Evolutionary conservation across 768 basidiomycete genomes (phyloP).

Genomic region (Pisolithus orientalis): DNA sequence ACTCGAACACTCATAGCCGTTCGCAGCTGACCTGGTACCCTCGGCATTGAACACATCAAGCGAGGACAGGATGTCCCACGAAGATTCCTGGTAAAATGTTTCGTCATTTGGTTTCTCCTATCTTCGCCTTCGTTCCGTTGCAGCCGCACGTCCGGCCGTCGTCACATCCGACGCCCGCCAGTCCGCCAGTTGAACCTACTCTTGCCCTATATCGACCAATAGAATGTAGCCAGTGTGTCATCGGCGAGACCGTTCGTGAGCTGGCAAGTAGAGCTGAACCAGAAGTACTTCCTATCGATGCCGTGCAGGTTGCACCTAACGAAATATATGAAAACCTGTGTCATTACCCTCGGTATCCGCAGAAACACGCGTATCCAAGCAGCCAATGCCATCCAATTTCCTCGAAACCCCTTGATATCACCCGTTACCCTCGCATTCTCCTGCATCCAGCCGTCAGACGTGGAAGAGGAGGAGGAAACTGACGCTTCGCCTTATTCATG

Average conservation of each 20-base stretch:
- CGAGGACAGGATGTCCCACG: no score
- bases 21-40: no score
- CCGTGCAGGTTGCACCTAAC: constrained; percentile 83
- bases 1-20: no score
- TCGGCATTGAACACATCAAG: no score
- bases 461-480: constrained; percentile 39
- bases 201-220: constrained; percentile 78
- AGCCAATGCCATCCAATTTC: constrained; percentile 59
- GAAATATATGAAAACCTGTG: constrained; percentile 34
- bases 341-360: not conserved
- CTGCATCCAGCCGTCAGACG: constrained; percentile 16
- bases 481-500: constrained; percentile 39
- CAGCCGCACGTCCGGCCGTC: no score
- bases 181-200: constrained; percentile 66
- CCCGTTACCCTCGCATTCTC: constrained; percentile 22
- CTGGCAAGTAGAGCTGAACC: constrained; percentile 66
- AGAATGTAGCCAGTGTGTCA: constrained; percentile 78
- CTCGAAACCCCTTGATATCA: constrained; percentile 66
- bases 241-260: constrained; percentile 74
- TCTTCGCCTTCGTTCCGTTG: no score
- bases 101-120: no score
- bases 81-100: no score
- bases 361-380: constrained; percentile 36
- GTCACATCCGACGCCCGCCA: constrained; percentile 38
- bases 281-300: constrained; percentile 81